A percentile compares a stretch with the other conserved stretches of the same genome.
These are phyloP conservation scores for Phytophthora ramorum DNA, from an alignment of 352 stramenopile genomes.

Conservation along the genomic window DNA sequence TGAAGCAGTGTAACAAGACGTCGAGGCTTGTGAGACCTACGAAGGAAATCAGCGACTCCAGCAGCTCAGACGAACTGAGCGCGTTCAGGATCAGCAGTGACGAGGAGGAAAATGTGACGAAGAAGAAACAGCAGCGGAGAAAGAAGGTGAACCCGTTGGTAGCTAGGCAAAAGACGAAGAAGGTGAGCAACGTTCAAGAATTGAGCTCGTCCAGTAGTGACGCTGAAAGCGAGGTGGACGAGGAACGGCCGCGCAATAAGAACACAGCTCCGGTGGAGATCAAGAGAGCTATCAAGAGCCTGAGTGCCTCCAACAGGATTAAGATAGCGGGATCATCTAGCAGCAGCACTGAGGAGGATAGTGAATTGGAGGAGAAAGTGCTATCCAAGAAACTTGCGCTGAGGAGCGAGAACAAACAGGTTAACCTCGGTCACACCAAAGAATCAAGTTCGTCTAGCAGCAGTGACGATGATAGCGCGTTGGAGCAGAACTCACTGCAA, in stretches of 20 bases:
- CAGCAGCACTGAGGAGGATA: slow-evolving; percentile 1
- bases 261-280: not conserved
- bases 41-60: not conserved
- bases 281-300: not conserved
- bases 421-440: not conserved
- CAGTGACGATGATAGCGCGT: slow-evolving; percentile 8
- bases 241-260: not conserved
- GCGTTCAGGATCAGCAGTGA: not conserved
- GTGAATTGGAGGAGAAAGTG: slow-evolving; percentile 4
- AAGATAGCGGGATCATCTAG: not conserved
- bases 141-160: not conserved
- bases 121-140: not conserved
- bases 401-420: not conserved
- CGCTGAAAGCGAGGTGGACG: not conserved
- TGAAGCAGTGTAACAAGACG: not conserved
- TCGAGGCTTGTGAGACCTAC: not conserved
- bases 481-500: not conserved
- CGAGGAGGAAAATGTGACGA: not conserved
- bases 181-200: not conserved
- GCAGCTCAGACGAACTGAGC: not conserved
- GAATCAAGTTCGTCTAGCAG: slow-evolving; percentile 1
- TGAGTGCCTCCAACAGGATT: not conserved
- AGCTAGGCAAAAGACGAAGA: not conserved
- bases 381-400: not conserved
- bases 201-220: not conserved